Evolutionary conservation across 1,284 basidiomycete species (phyloP).

Genomic region (Mycena sp.): DNA sequence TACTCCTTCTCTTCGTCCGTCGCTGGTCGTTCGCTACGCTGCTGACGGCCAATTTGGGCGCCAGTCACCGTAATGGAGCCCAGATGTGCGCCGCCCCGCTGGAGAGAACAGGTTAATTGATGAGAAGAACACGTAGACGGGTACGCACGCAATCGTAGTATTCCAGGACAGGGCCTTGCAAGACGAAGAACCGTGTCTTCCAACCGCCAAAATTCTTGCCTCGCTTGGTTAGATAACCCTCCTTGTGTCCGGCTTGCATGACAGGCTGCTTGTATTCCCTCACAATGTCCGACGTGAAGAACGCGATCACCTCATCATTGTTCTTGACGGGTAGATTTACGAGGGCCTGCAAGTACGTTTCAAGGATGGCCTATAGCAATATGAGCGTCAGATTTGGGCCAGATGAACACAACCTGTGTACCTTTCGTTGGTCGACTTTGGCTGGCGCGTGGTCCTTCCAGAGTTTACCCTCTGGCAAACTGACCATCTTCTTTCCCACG

Average conservation of each 20-base stretch:
- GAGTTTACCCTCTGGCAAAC: constrained; percentile 89
- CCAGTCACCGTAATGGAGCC: constrained; percentile 89
- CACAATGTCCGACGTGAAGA: constrained; percentile 91
- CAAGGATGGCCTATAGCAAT: constrained; percentile 74
- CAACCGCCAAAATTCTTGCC: constrained; percentile 97
- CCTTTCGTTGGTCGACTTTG: constrained; percentile 95
- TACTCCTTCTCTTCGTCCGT: constrained; percentile 92
- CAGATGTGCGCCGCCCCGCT: constrained; percentile 91
- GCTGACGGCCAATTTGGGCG: constrained; percentile 84
- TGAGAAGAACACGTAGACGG: background rate
- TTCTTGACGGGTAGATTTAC: constrained; percentile 86
- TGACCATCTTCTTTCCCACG: constrained; percentile 80
- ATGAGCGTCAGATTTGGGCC: background rate
- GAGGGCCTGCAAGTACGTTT: constrained; percentile 89
- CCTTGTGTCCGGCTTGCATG: constrained; percentile 87
- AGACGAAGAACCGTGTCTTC: constrained; percentile 95
- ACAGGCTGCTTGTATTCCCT: constrained; percentile 78
- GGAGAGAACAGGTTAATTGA: constrained; percentile 28
- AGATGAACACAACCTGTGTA: constrained; percentile 51
- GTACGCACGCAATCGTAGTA: constrained; percentile 91
- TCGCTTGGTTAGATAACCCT: constrained; percentile 96
- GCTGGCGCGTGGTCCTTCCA: constrained; percentile 98
- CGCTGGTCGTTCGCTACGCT: constrained; percentile 60
- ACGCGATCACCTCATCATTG: constrained; percentile 91
- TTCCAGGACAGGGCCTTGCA: constrained; percentile 88